Conservation (phyloP, 139 green algal genomes). For the Astrephomene gubernaculifera region DNA sequence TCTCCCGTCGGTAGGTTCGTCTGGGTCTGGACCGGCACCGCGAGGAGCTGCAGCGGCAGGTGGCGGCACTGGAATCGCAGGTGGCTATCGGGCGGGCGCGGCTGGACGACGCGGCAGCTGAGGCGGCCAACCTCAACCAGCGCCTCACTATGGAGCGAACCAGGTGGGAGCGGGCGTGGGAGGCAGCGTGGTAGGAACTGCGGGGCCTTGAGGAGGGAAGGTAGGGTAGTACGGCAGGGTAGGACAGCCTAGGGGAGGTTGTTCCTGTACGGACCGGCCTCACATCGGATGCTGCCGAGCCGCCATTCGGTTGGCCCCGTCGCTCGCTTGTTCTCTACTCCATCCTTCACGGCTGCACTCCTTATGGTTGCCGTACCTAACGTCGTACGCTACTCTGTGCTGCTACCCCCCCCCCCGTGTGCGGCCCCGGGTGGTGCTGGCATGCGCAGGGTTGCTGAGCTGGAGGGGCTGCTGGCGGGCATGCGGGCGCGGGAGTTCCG, state of each 20-base stretch:
- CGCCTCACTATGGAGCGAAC: constrained; percentile 63
- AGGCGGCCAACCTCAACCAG: constrained; percentile 55
- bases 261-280: no score
- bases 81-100: constrained; percentile 45
- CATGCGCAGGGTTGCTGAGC: constrained; percentile 63
- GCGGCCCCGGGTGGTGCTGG: background rate
- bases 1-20: constrained; percentile 56
- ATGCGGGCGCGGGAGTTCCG: constrained; percentile 73
- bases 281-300: no score
- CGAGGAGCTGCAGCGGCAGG: constrained; percentile 79
- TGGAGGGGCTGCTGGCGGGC: constrained; percentile 76
- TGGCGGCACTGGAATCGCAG: constrained; percentile 69
- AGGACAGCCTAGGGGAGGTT: background rate
- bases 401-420: background rate
- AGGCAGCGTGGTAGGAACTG: no score
- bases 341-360: no score
- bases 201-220: no score
- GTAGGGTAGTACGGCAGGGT: background rate
- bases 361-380: no score
- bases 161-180: constrained; percentile 38
- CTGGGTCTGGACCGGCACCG: constrained; percentile 74
- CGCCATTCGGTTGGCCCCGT: no score
- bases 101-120: constrained; percentile 51
- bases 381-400: no score
- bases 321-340: no score